phyloP scores from a whole-genome alignment of 345 rosid species.

The Mercurialis annua region DNA sequence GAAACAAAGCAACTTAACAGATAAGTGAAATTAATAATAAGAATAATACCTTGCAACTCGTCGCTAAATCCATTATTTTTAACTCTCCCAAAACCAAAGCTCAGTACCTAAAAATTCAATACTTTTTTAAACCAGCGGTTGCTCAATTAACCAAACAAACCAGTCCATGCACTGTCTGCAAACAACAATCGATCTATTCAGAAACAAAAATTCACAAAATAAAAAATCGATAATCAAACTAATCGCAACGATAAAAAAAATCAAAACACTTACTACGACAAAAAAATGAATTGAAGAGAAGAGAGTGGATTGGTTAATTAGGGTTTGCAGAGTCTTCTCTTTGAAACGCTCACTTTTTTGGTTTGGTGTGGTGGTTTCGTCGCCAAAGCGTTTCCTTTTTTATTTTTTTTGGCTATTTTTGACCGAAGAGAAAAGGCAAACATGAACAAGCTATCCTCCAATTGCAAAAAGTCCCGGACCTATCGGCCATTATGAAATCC shows the following conservation, averaged over 20 bases:
- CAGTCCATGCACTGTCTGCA: slow-evolving; percentile 21
- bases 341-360: slow-evolving; percentile 30
- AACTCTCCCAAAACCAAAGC: slow-evolving; percentile 19
- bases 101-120: slow-evolving; percentile 21
- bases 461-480: slow-evolving; percentile 52
- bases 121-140: slow-evolving; percentile 27
- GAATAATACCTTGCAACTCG: slow-evolving; percentile 65
- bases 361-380: background rate
- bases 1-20: background rate
- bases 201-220: too few relatives aligned
- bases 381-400: background rate
- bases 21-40: background rate
- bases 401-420: slow-evolving; percentile 10
- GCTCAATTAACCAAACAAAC: slow-evolving; percentile 20
- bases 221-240: slow-evolving; percentile 21
- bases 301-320: slow-evolving; percentile 16
- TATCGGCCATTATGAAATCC: slow-evolving; percentile 70
- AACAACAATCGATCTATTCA: slow-evolving; percentile 44
- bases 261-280: background rate
- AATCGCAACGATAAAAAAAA: slow-evolving; percentile 17
- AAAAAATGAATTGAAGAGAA: background rate
- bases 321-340: slow-evolving; percentile 36
- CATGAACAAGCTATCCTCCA: slow-evolving; percentile 9
- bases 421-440: slow-evolving; percentile 21
- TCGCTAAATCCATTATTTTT: slow-evolving; percentile 76